These are phyloP conservation scores for Pichia sp. DNA, from an alignment of 1,139 yeast genomes.

Conservation along the genomic window DNA sequence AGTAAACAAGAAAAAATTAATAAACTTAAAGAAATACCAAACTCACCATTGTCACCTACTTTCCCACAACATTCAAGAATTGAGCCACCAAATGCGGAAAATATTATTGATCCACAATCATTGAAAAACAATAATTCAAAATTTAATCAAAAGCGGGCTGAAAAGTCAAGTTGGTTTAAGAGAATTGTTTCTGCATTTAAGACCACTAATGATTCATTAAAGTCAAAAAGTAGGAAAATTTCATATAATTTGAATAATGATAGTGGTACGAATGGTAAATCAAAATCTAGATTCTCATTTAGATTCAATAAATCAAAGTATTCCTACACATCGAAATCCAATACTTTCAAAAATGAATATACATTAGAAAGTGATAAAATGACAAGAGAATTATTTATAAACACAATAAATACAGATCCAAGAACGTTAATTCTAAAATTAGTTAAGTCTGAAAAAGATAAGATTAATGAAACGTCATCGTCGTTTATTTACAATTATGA, in stretches of 20 bases:
- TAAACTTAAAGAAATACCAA: neutral
- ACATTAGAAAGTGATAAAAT: constrained; percentile 19
- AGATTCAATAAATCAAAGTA: constrained; percentile 6
- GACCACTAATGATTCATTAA: neutral
- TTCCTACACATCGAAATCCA: constrained; percentile 1
- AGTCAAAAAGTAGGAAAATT: neutral
- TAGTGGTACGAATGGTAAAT: too few relatives aligned
- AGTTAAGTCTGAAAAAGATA: neutral
- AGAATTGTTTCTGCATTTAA: constrained; percentile 16
- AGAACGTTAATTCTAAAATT: constrained; percentile 4
- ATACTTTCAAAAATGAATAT: constrained; percentile 1
- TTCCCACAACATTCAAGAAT: neutral
- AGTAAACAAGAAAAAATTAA: neutral
- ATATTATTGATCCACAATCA: neutral
- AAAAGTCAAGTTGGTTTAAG: constrained; percentile 24
- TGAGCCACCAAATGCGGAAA: neutral
- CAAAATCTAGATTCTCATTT: constrained; percentile 4
- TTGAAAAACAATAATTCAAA: neutral
- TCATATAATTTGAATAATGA: neutral
- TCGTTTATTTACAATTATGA: constrained; percentile 5
- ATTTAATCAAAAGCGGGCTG: neutral
- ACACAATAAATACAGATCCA: constrained; percentile 1
- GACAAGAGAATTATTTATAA: constrained; percentile 7
- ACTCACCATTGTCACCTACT: neutral
- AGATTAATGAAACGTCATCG: neutral